Evolutionary conservation across 129 eudicot species (phyloP).

Genomic region (Escallonia rubra): DNA sequence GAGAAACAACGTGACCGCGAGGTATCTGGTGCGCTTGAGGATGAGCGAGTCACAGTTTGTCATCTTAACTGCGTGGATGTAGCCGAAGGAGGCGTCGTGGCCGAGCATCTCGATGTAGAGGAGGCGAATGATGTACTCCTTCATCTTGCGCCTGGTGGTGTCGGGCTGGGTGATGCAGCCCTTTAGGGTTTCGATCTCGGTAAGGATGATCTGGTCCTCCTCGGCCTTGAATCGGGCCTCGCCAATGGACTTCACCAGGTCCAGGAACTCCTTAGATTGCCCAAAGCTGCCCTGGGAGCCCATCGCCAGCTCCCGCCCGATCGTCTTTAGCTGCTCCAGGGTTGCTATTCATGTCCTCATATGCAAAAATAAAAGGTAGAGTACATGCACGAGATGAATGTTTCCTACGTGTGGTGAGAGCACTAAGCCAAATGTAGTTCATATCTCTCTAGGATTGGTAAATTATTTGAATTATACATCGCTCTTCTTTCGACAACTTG

Average conservation of each 20-base stretch:
- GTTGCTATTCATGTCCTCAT: constrained; percentile 5
- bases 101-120: constrained; percentile 96
- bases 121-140: constrained; percentile 81
- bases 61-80: constrained; percentile 96
- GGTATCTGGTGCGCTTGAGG: constrained; percentile 77
- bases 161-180: constrained; percentile 61
- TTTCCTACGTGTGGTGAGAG: too few relatives aligned
- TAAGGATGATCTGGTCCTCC: constrained; percentile 81
- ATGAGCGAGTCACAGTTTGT: constrained; percentile 71
- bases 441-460: too few relatives aligned
- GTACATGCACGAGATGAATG: too few relatives aligned
- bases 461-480: too few relatives aligned
- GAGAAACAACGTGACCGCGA: constrained; percentile 87
- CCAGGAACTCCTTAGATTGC: constrained; percentile 91
- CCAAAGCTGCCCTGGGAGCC: constrained; percentile 90
- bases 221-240: constrained; percentile 96
- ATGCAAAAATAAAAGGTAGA: too few relatives aligned
- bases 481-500: too few relatives aligned
- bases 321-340: constrained; percentile 92
- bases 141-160: constrained; percentile 82
- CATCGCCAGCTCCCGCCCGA: constrained; percentile 99
- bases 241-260: constrained; percentile 91
- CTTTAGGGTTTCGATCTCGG: constrained; percentile 84
- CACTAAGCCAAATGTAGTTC: too few relatives aligned
- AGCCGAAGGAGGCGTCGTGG: constrained; percentile 89